Base-by-base conservation (phyloP, 768 basidiomycete genomes). In the Trichaptum fuscoviolaceum region DNA sequence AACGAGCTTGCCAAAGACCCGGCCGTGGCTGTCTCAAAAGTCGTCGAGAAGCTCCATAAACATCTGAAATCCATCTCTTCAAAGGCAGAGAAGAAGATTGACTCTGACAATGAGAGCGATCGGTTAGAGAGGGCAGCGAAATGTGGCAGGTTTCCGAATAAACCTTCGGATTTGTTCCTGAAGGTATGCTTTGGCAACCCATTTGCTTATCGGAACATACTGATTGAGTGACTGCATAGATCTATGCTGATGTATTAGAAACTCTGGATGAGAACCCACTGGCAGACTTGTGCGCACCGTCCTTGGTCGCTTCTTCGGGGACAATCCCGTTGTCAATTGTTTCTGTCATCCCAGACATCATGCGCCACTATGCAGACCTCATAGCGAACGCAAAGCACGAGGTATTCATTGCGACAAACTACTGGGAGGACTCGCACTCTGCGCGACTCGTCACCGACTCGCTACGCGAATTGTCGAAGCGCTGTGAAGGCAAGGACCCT, bases 271-370 rank as follows among this genome's bases (percentile, higher is more conserved):
- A 74, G 65, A 80, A 87, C 68, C 84, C 86, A 0, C 77, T 85
- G 67, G 81, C 82, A 1, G 84, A 84, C 10, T 76, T 88, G 67
- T 83, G 84, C 63, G 85, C 87, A 1, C 89, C 89, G 0, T 79
- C 85, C 8, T 77, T 91, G n/a, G 75, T 90, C 63, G 89, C 83
- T 1, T 81, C 82, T 9, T 84, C 83, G 17, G 87, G 87, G 7
- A 86, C 87, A 18, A 81, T 89, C 35, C 89, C 87, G 17, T 76
- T 89, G 35, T 78, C 83, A 7, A 82, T 90, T 70, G 78, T 89
- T 70, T 88, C 87, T 20, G 75, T 86, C 58, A 87, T 90, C 59
- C 87, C 90, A 0, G 90, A 91, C 70, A 91, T 90, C 69, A 88
- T 90, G 81, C 80, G 83, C 64, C 89, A 91, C 71, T 87, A 89